Evolutionary conservation across 148 eudicot genomes (phyloP), one percentile per base, ranked within the genome.

Genomic region (Nyssa sinensis): DNA sequence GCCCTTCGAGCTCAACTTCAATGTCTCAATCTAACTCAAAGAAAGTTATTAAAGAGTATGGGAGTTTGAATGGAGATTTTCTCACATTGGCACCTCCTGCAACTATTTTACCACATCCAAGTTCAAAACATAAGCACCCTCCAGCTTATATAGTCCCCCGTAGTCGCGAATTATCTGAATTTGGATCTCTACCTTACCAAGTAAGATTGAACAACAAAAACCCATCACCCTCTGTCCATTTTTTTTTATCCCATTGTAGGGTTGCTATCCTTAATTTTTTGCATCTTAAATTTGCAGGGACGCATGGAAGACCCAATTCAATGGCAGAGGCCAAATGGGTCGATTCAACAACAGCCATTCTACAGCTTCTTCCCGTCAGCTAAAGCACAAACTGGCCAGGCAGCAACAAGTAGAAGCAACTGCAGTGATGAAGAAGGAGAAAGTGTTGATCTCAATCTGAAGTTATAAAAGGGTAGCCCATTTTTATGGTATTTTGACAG

Each of bases 71-170:
- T 47, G 76, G 82, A 66, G 87, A 86, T 67, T 84, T 86, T 62
- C 87, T 86, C 77, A 71, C 85, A 47, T 73, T 86, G 75, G 90
- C 82, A 44, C 84, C 79, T 75, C 87, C 87, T 30, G 7, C 72
- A 13, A 28, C 79, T 55, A 59, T 69, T 73, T 24, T 63, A 6
- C 75, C 81, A 33, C 76, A 69, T 44, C 72, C 75, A 44, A 77
- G 27, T 61, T 47, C 81, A 35, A 76, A 80, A 70, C 34, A 69
- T 8, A 76, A 81, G 70, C 65, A 75, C 21, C 25, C 70, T 51
- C 55, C 69, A 39, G 24, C 76, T 33, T 35, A 58, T 75, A n/a
- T 66, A 17, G 35, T 69, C 57, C 75, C 70, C 33, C 61, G 34
- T 11, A 44, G 62, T 6, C 72, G 31, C 35, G 75, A 81, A 27